Conservation (phyloP, 768 basidiomycete species). For the Boletus reticulatus region DNA sequence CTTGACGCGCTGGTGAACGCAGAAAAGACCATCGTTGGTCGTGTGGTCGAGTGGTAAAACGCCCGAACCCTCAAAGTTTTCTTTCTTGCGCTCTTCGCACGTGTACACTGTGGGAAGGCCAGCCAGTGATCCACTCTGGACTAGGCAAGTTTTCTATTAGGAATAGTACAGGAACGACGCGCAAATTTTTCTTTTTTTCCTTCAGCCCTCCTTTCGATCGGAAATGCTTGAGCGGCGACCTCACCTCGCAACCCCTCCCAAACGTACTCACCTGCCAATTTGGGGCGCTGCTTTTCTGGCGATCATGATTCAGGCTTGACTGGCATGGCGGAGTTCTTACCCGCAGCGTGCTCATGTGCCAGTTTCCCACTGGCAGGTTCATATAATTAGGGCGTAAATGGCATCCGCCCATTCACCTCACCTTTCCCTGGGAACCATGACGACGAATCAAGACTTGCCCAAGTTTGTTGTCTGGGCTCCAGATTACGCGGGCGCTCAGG, state of each 20-base stretch:
- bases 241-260: not conserved
- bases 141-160: not conserved
- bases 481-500: slow-evolving; percentile 55
- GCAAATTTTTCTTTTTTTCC: not conserved
- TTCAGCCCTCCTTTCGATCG: not conserved
- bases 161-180: not conserved
- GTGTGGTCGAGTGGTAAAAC: not conserved
- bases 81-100: not conserved
- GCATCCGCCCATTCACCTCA: not conserved
- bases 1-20: not conserved
- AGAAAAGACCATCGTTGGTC: not conserved
- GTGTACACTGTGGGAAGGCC: not conserved
- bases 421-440: slow-evolving; percentile 12
- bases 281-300: not conserved
- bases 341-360: no score
- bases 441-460: slow-evolving; percentile 10
- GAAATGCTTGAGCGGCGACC: not conserved
- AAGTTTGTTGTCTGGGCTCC: slow-evolving; percentile 64
- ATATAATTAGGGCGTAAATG: not conserved
- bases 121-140: no score
- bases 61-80: no score
- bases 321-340: no score
- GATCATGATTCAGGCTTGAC: not conserved
- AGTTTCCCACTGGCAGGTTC: not conserved
- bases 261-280: slow-evolving; percentile 10